Conservation (phyloP, 106 monocot species). For the Gastrodia elata region DNA sequence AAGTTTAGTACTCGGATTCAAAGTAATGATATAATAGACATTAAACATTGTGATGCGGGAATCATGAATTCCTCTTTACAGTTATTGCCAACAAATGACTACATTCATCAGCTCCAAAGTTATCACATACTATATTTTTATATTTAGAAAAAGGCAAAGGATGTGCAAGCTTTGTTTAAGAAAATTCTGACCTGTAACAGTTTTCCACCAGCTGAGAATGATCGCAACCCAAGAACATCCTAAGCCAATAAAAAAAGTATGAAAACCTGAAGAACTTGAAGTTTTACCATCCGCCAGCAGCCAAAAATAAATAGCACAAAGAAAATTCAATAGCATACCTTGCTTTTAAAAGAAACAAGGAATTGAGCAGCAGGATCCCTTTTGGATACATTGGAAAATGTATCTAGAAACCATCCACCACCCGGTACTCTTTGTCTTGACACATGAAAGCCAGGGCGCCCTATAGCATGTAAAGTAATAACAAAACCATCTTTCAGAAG, state of each 20-base stretch:
- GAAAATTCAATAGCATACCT: slow-evolving; percentile 31
- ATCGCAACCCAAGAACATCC: slow-evolving; percentile 80
- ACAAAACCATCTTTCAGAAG: slow-evolving; percentile 71
- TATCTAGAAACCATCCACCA: slow-evolving; percentile 80
- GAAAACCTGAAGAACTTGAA: not conserved
- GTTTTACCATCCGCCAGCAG: not conserved
- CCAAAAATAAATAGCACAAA: not conserved
- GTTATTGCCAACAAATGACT: not conserved
- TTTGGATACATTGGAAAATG: slow-evolving; percentile 67
- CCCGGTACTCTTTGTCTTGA: slow-evolving; percentile 65
- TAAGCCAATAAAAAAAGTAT: slow-evolving; percentile 7
- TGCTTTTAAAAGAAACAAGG: slow-evolving; percentile 63
- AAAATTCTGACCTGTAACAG: slow-evolving; percentile 59
- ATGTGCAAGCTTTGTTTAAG: not conserved
- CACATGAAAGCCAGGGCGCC: slow-evolving; percentile 48
- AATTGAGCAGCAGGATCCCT: slow-evolving; percentile 95
- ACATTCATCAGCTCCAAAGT: not conserved
- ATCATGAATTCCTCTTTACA: not conserved
- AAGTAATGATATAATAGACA: not conserved
- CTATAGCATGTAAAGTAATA: slow-evolving; percentile 60
- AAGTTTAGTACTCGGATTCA: not conserved
- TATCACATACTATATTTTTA: not conserved
- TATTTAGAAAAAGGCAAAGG: not conserved
- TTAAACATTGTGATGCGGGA: not conserved
- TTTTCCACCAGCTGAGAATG: slow-evolving; percentile 89